These are phyloP conservation scores for Eucalyptus marginata DNA, from an alignment of 345 rosid genomes.

Conservation along the genomic window DNA sequence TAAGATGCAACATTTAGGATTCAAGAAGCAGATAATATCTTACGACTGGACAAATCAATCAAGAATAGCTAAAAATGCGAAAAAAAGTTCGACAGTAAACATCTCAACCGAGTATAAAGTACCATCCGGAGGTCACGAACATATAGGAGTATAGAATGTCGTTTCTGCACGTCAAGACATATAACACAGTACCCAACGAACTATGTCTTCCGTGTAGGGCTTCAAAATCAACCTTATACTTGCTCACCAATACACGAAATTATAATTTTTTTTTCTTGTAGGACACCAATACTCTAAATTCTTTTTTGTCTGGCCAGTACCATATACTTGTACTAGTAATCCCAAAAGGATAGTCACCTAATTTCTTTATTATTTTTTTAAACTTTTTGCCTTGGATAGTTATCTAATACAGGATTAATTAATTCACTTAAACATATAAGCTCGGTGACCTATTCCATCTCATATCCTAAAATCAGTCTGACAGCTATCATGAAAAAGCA, in stretches of 20 bases:
- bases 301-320: neutral
- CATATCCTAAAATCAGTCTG: too few species aligned
- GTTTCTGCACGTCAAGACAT: neutral
- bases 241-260: neutral
- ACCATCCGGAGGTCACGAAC: too few species aligned
- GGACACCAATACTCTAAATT: neutral
- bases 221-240: conserved; percentile 34
- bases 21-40: neutral
- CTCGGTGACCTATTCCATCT: too few species aligned
- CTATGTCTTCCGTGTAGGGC: conserved; percentile 55
- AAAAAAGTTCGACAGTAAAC: neutral
- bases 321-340: neutral
- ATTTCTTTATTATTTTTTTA: too few species aligned
- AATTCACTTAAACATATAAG: too few species aligned
- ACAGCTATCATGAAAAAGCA: too few species aligned
- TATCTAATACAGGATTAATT: too few species aligned
- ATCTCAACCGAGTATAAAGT: neutral
- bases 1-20: neutral
- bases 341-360: neutral
- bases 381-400: too few species aligned
- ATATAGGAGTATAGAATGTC: neutral
- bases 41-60: neutral
- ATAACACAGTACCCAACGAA: conserved; percentile 30
- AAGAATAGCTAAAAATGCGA: neutral
- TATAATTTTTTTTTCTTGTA: too few species aligned